Base-by-base conservation (phyloP, 495 filamentous ascomycete species). In the Wilcoxina mikolae region DNA sequence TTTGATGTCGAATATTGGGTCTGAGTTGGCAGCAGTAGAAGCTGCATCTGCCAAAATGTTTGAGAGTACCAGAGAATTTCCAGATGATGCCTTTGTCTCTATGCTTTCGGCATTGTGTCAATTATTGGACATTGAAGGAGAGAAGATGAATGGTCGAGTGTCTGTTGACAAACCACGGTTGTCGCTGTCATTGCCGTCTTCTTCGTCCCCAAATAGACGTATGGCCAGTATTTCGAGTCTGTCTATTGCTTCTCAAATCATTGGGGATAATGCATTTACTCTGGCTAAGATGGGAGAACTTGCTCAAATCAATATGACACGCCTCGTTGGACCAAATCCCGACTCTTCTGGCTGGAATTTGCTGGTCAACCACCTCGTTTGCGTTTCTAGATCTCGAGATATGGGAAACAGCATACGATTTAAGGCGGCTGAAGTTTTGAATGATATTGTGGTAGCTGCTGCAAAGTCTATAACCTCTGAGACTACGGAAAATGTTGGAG, bases 1-100 rank as follows among this genome's bases (percentile, higher is more conserved):
- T 24, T 72, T 78, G 53, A 73, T 77, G 42, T 65, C 78, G 23
- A 84, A 88, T 63, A 75, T 90, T 62, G 76, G 76, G 50, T 73
- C 77, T 3, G 91, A 96, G 61, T 81, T 93, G 3, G 74, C 82
- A 51, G 90, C 91, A 22, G 90, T 94, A 2, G 85, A 95, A 64
- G 76, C 80, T n/a, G 93, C 90, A 2, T 85, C 87, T 2, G 77
- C 78, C 2, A 81, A 90, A 55, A 72, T 98, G 55, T 82, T 95
- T 55, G 90, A 96, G 68, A 89, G 84, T 58, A 95, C 87, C 0
- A 73, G 78, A 44, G 88, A 94, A 58, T 94, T 89, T 58, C 85
- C 89, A 0, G 84, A 87, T 62, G 70, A 76, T 25, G 72, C 87
- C 0, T 96, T 95, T 55, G 70, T 81, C n/a, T 78, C 83, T 45